A percentile compares a stretch with the other conserved stretches of the same genome.
Conservation (phyloP, 768 basidiomycete genomes). For the Tubosaeta sp. region DNA sequence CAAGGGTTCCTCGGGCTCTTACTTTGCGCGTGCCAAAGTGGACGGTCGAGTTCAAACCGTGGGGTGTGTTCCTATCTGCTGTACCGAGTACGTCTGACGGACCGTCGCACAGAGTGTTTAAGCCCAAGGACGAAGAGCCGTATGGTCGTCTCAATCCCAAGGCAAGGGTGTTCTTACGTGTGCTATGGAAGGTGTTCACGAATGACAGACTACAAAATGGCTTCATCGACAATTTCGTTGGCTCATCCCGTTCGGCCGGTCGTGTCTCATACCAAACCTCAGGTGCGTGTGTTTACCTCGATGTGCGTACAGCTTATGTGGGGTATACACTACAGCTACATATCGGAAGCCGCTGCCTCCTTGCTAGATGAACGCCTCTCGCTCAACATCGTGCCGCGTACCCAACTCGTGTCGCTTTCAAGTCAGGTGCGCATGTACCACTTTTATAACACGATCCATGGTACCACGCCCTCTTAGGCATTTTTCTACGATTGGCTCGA, state of each 20-base stretch:
- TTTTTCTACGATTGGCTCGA: slow-evolving; percentile 96
- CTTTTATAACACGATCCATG: neutral
- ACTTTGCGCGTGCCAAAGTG: slow-evolving; percentile 83
- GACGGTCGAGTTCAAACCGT: slow-evolving; percentile 75
- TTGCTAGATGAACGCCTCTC: slow-evolving; percentile 71
- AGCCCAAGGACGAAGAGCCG: slow-evolving; percentile 88
- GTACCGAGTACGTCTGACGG: neutral
- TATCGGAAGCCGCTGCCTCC: slow-evolving; percentile 87
- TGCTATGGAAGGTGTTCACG: neutral
- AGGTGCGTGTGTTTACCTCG: slow-evolving; percentile 42
- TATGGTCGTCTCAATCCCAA: slow-evolving; percentile 88
- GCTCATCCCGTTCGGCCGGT: slow-evolving; percentile 87
- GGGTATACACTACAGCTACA: slow-evolving; percentile 49
- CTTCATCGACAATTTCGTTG: slow-evolving; percentile 82
- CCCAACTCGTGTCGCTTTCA: slow-evolving; percentile 77
- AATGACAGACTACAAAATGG: slow-evolving; percentile 77
- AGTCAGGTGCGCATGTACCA: slow-evolving; percentile 45
- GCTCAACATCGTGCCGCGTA: slow-evolving; percentile 80
- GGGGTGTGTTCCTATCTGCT: slow-evolving; percentile 48
- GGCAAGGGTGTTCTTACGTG: slow-evolving; percentile 32
- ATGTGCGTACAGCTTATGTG: neutral
- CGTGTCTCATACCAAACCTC: slow-evolving; percentile 85
- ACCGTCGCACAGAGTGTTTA: slow-evolving; percentile 63
- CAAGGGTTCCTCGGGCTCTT: slow-evolving; percentile 87
- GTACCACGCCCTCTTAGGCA: slow-evolving; percentile 41